Percentiles rank a stretch among this genome's conserved stretches.
These are phyloP conservation scores for Cladophialophora immunda DNA, from an alignment of 2,329 filamentous ascomycete species.

Conservation along the genomic window DNA sequence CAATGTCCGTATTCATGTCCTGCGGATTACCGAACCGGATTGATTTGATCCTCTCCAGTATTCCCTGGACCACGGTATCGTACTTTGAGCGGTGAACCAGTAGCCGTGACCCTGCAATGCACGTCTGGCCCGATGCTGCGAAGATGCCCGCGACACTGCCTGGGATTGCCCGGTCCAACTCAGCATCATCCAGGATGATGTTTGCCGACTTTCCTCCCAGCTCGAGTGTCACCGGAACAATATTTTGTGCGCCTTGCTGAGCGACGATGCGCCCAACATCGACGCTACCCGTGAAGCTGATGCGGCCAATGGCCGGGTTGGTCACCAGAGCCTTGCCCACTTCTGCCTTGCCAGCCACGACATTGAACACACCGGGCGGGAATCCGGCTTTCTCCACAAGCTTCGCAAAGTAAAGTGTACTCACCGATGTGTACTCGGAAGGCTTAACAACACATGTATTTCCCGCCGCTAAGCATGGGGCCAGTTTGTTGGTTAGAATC, in stretches of 20 bases:
- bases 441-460: constrained; percentile 67
- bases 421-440: constrained; percentile 66
- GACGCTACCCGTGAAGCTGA: constrained; percentile 80
- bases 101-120: constrained; percentile 30
- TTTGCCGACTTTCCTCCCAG: constrained; percentile 82
- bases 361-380: constrained; percentile 66
- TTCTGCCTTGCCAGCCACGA: constrained; percentile 61
- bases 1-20: constrained; percentile 47
- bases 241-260: constrained; percentile 70
- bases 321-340: constrained; percentile 33
- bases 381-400: constrained; percentile 67
- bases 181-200: constrained; percentile 80
- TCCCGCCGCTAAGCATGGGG: constrained; percentile 62
- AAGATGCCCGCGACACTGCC: constrained; percentile 44
- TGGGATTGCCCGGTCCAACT: constrained; percentile 65
- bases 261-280: constrained; percentile 75
- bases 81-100: constrained; percentile 52
- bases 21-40: constrained; percentile 56
- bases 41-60: constrained; percentile 46
- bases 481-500: constrained; percentile 76
- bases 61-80: constrained; percentile 50
- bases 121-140: constrained; percentile 34
- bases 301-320: constrained; percentile 73
- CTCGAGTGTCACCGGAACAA: constrained; percentile 83
- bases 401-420: constrained; percentile 67